These are phyloP conservation scores for Dothistroma pini DNA, from an alignment of 2,329 filamentous ascomycete species.

Conservation along the genomic window DNA sequence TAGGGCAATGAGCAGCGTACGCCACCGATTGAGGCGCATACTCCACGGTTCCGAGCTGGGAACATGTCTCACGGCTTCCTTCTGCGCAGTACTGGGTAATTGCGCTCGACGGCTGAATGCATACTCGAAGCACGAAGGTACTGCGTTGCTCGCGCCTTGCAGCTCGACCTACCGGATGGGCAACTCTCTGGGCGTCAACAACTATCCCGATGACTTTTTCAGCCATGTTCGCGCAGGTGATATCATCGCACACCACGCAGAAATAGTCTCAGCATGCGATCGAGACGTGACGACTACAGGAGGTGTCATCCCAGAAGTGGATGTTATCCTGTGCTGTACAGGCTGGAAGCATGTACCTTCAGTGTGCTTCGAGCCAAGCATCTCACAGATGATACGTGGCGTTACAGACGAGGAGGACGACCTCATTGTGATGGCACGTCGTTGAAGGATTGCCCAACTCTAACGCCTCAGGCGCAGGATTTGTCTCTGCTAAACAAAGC, in stretches of 20 bases:
- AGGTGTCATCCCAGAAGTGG: not conserved
- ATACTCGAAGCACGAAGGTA: not conserved
- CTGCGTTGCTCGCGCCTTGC: slow-evolving; percentile 6
- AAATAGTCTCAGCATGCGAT: not conserved
- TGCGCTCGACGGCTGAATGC: not conserved
- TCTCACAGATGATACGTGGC: not conserved
- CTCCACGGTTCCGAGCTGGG: slow-evolving; percentile 56
- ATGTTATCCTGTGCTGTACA: slow-evolving; percentile 7
- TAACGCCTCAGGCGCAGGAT: not conserved
- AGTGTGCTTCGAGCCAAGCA: slow-evolving; percentile 2
- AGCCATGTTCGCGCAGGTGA: not conserved
- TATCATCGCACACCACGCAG: slow-evolving; percentile 8
- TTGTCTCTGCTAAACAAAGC: not conserved
- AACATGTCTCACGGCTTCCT: slow-evolving; percentile 49
- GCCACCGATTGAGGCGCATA: slow-evolving; percentile 49
- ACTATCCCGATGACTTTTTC: slow-evolving; percentile 23
- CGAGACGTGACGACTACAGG: not conserved
- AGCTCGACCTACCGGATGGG: slow-evolving; percentile 9
- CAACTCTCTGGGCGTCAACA: slow-evolving; percentile 6
- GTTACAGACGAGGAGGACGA: not conserved
- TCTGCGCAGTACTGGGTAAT: slow-evolving; percentile 52
- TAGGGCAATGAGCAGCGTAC: slow-evolving; percentile 61
- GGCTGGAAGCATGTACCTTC: slow-evolving; percentile 4
- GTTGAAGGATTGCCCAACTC: not conserved
- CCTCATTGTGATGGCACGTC: not conserved